Evolutionary conservation across 306 rosid genomes (phyloP).

Genomic region (Rosa persica): DNA sequence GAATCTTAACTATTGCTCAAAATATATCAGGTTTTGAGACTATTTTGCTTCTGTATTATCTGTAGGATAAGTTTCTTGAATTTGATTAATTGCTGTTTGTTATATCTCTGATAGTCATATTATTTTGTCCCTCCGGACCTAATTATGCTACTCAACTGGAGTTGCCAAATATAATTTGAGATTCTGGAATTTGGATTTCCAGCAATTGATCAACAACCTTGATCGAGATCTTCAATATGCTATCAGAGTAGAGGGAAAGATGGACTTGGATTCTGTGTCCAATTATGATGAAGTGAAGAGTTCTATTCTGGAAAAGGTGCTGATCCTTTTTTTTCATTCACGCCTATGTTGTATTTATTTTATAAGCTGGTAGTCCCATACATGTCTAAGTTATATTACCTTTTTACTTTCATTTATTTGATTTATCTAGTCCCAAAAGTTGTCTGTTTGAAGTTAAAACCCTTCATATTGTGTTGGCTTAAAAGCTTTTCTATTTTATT

Average conservation of each 20-base stretch:
- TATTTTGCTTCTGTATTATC: slow-evolving; percentile 11
- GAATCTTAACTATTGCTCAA: background rate
- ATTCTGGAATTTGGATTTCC: slow-evolving; percentile 34
- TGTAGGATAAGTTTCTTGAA: background rate
- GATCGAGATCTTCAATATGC: slow-evolving; percentile 97
- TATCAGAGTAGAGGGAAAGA: slow-evolving; percentile 86
- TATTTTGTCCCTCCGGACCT: background rate
- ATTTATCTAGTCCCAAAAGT: slow-evolving; percentile 10
- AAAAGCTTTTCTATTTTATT: background rate
- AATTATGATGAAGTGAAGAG: slow-evolving; percentile 89
- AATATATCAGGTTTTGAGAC: background rate
- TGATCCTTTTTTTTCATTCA: slow-evolving; percentile 21
- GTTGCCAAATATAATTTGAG: slow-evolving; percentile 31
- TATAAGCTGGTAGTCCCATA: slow-evolving; percentile 9
- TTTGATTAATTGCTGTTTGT: background rate
- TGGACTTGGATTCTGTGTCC: slow-evolving; percentile 75
- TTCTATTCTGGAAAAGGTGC: slow-evolving; percentile 86
- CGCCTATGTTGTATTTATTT: slow-evolving; percentile 16
- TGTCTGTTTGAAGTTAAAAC: slow-evolving; percentile 1
- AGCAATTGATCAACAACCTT: slow-evolving; percentile 81
- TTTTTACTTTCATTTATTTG: slow-evolving; percentile 4
- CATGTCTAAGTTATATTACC: slow-evolving; percentile 16
- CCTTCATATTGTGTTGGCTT: background rate
- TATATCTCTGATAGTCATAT: background rate
- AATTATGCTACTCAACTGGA: slow-evolving; percentile 22